Evolutionary conservation across 768 basidiomycete species (phyloP).

Genomic region (Hygrocybe coccinea): DNA sequence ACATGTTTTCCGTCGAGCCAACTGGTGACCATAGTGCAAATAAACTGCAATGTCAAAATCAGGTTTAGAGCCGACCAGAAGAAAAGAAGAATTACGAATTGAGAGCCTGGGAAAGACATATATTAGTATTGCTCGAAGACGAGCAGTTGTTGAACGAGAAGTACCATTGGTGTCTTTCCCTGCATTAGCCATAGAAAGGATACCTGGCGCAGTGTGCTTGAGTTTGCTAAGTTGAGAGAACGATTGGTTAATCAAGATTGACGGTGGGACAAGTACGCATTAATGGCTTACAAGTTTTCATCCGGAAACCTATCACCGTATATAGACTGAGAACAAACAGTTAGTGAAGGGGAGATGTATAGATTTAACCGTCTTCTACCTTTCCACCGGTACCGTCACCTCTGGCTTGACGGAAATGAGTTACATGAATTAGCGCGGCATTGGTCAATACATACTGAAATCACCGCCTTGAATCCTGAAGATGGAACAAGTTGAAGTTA

Average conservation of each 20-base stretch:
- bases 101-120: constrained; percentile 53
- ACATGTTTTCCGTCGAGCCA: constrained; percentile 93
- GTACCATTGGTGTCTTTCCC: constrained; percentile 89
- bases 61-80: constrained; percentile 4
- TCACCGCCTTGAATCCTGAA: constrained; percentile 95
- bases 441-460: constrained; percentile 63
- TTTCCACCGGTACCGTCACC: constrained; percentile 92
- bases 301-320: constrained; percentile 89
- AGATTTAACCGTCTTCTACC: constrained; percentile 32
- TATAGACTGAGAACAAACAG: constrained; percentile 56
- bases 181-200: constrained; percentile 92
- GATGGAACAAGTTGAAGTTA: background rate
- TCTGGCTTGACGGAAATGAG: constrained; percentile 44
- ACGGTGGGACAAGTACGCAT: background rate
- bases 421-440: constrained; percentile 6
- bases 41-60: constrained; percentile 57
- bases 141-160: constrained; percentile 10
- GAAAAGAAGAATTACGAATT: constrained; percentile 65
- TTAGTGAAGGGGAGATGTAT: constrained; percentile 5
- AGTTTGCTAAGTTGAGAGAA: constrained; percentile 65
- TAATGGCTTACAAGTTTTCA: constrained; percentile 82
- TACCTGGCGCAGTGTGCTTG: constrained; percentile 83
- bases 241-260: no score
- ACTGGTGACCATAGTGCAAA: constrained; percentile 78
- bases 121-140: constrained; percentile 5